These are phyloP conservation scores for Aspergillus hancockii DNA, from an alignment of 495 filamentous ascomycete species.

Conservation along the genomic window DNA sequence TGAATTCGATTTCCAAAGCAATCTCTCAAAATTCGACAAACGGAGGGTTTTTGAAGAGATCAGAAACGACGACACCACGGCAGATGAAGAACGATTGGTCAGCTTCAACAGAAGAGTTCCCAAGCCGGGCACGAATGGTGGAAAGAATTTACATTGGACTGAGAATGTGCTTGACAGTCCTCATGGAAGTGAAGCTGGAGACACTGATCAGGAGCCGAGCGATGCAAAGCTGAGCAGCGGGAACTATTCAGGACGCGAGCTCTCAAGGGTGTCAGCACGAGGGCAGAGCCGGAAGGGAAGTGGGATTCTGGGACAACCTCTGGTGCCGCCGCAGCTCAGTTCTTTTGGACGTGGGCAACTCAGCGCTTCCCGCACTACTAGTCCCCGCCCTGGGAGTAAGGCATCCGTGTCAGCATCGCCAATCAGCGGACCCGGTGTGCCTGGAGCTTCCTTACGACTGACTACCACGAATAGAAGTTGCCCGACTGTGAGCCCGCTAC, in stretches of 20 bases:
- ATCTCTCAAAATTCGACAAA: slow-evolving; percentile 93
- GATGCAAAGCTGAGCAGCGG: slow-evolving; percentile 57
- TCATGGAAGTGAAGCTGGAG: slow-evolving; percentile 70
- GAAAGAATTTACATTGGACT: slow-evolving; percentile 87
- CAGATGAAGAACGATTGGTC: slow-evolving; percentile 85
- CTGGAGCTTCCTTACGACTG: slow-evolving; percentile 45
- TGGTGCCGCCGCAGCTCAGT: slow-evolving; percentile 38
- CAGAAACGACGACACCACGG: slow-evolving; percentile 79
- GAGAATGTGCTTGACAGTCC: slow-evolving; percentile 84
- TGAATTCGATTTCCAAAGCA: slow-evolving; percentile 89
- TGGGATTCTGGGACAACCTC: slow-evolving; percentile 41
- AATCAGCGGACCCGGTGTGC: slow-evolving; percentile 32
- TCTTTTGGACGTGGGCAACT: slow-evolving; percentile 38
- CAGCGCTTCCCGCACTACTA: slow-evolving; percentile 43
- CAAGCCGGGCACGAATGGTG: slow-evolving; percentile 75
- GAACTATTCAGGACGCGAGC: slow-evolving; percentile 53
- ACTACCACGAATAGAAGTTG: slow-evolving; percentile 68
- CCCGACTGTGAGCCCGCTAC: slow-evolving; percentile 77
- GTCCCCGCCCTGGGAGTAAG: slow-evolving; percentile 39
- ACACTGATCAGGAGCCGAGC: slow-evolving; percentile 57
- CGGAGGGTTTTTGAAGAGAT: slow-evolving; percentile 84
- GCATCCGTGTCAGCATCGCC: slow-evolving; percentile 39
- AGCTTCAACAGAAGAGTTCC: slow-evolving; percentile 77
- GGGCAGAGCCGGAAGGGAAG: slow-evolving; percentile 64
- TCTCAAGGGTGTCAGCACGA: slow-evolving; percentile 48